These are phyloP conservation scores for Alternaria brassicae DNA, from an alignment of 2,329 filamentous ascomycete species.

Conservation along the genomic window DNA sequence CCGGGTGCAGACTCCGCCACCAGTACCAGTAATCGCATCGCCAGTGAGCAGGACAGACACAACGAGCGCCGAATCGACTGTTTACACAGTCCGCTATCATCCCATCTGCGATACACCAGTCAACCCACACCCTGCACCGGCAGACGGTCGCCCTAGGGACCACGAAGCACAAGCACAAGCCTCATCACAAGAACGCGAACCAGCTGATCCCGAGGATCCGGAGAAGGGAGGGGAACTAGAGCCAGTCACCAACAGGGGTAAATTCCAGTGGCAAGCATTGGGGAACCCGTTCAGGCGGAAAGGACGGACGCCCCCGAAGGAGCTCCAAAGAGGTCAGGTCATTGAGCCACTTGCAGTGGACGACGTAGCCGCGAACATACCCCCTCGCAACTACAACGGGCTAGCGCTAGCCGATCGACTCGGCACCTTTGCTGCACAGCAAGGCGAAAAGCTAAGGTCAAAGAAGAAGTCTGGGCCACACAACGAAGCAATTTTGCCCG, in stretches of 20 bases:
- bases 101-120: conserved; percentile 56
- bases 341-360: conserved; percentile 52
- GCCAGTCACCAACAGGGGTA: conserved; percentile 25
- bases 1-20: conserved; percentile 46
- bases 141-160: conserved; percentile 25
- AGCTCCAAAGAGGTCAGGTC: conserved; percentile 64
- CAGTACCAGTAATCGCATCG: conserved; percentile 57
- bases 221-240: conserved; percentile 39
- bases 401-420: conserved; percentile 56
- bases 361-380: conserved; percentile 44
- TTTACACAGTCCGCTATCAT: conserved; percentile 69
- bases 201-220: conserved; percentile 32
- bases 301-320: conserved; percentile 64
- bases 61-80: conserved; percentile 67
- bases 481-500: conserved; percentile 56
- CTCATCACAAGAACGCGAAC: conserved; percentile 14
- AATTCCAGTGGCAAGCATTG: conserved; percentile 59
- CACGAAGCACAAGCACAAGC: conserved; percentile 10
- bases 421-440: conserved; percentile 59
- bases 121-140: conserved; percentile 20
- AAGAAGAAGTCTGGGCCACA: conserved; percentile 45
- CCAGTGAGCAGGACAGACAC: conserved; percentile 68
- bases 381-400: conserved; percentile 53
- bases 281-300: conserved; percentile 66
- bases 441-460: conserved; percentile 54